These are phyloP conservation scores for Diutina scorzettiae DNA, from an alignment of 1,139 yeast genomes.

Conservation along the genomic window DNA sequence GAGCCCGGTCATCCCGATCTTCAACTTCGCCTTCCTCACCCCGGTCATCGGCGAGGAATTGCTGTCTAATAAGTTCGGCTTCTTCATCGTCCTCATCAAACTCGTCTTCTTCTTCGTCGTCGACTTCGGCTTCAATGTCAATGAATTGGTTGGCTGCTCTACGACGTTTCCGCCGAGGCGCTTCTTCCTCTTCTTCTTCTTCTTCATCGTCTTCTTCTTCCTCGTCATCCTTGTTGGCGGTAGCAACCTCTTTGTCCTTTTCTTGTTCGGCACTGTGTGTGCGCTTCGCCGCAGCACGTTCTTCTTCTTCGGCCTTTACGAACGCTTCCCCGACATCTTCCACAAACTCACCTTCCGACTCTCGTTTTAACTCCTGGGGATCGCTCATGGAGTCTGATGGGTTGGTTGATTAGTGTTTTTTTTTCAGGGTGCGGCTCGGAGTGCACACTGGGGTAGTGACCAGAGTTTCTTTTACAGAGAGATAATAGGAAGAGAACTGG, in stretches of 20 bases:
- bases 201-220: slow-evolving; percentile 54
- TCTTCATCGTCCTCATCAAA: slow-evolving; percentile 78
- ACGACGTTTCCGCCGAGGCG: slow-evolving; percentile 50
- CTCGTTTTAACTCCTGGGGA: slow-evolving; percentile 1
- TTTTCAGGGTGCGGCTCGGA: neutral
- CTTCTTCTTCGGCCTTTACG: slow-evolving; percentile 8
- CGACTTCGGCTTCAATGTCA: slow-evolving; percentile 99
- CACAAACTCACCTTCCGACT: slow-evolving; percentile 2
- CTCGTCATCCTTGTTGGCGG: slow-evolving; percentile 29
- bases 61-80: slow-evolving; percentile 77
- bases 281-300: slow-evolving; percentile 9
- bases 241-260: slow-evolving; percentile 10
- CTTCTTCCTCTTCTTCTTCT: slow-evolving; percentile 37
- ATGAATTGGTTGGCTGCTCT: slow-evolving; percentile 72
- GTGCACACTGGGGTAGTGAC: neutral
- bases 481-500: no score
- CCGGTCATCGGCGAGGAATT: slow-evolving; percentile 67
- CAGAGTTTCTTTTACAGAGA: neutral
- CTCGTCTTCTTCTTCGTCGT: slow-evolving; percentile 94
- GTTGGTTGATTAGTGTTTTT: neutral
- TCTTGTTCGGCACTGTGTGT: slow-evolving; percentile 8
- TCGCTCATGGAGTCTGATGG: slow-evolving; percentile 4
- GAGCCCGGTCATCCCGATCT: slow-evolving; percentile 54
- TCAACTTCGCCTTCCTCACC: slow-evolving; percentile 36
- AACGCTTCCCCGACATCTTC: slow-evolving; percentile 6